These are phyloP conservation scores for Lophium mytilinum DNA, from an alignment of 495 filamentous ascomycete genomes.

Conservation along the genomic window DNA sequence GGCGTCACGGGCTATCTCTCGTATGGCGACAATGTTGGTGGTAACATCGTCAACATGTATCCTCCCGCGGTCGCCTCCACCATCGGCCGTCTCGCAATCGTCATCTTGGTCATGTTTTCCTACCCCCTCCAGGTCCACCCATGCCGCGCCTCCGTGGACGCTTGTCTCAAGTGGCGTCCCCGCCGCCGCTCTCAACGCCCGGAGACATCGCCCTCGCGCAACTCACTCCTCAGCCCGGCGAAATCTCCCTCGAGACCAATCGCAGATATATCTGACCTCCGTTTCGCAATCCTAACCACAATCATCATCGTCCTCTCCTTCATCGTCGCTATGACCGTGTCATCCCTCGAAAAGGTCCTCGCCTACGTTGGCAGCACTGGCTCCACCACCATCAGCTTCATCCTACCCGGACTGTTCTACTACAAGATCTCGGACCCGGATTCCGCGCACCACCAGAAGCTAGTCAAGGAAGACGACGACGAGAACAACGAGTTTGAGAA, in stretches of 20 bases:
- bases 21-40: conserved; percentile 76
- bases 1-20: conserved; percentile 93
- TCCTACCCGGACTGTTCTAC: conserved; percentile 91
- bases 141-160: conserved; percentile 86
- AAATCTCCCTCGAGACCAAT: conserved; percentile 9
- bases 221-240: conserved; percentile 12
- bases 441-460: conserved; percentile 68
- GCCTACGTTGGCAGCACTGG: conserved; percentile 95
- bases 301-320: conserved; percentile 77
- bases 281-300: conserved; percentile 86
- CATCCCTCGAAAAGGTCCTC: conserved; percentile 77
- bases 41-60: conserved; percentile 94
- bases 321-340: conserved; percentile 80
- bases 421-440: conserved; percentile 93
- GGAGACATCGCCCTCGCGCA: conserved; percentile 30
- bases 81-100: conserved; percentile 89
- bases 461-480: conserved; percentile 81
- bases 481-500: conserved; percentile 40
- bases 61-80: conserved; percentile 72
- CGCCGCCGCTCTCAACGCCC: conserved; percentile 33
- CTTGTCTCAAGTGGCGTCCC: conserved; percentile 86
- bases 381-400: conserved; percentile 90
- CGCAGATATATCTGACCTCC: conserved; percentile 67
- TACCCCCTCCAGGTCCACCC: conserved; percentile 94
- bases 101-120: conserved; percentile 93